Conservation (phyloP, 2,329 filamentous ascomycete species). For the Grosmannia huntii region DNA sequence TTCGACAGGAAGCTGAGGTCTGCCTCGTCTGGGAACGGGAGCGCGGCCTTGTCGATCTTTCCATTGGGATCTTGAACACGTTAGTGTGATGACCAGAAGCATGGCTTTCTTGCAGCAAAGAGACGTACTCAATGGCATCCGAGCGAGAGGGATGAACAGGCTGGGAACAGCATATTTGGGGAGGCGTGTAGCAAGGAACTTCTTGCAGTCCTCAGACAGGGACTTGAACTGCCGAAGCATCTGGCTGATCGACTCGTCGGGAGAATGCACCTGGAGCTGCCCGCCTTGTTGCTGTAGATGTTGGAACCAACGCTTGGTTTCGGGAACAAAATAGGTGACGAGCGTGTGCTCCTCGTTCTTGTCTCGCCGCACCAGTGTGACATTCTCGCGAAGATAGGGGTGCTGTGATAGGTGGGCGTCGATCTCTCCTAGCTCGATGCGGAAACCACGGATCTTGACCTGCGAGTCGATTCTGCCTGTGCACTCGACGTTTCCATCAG, state of each 20-base stretch:
- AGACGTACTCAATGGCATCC: slow-evolving; percentile 21
- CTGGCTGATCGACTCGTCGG: slow-evolving; percentile 7
- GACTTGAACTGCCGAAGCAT: slow-evolving; percentile 8
- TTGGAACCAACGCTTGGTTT: slow-evolving; percentile 54
- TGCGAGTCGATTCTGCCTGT: slow-evolving; percentile 65
- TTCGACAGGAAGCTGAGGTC: slow-evolving; percentile 19
- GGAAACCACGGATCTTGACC: slow-evolving; percentile 91
- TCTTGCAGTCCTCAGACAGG: slow-evolving; percentile 9
- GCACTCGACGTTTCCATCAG: slow-evolving; percentile 58
- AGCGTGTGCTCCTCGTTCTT: slow-evolving; percentile 74
- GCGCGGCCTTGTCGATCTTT: slow-evolving; percentile 66
- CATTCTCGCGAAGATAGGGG: slow-evolving; percentile 67
- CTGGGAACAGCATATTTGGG: slow-evolving; percentile 66
- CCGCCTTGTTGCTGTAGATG: slow-evolving; percentile 42
- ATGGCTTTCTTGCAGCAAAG: too few species aligned
- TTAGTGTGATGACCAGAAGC: not conserved
- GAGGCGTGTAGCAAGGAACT: slow-evolving; percentile 55
- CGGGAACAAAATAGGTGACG: slow-evolving; percentile 83
- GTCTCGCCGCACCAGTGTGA: slow-evolving; percentile 74
- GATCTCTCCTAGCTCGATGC: slow-evolving; percentile 90
- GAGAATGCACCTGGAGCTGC: slow-evolving; percentile 23
- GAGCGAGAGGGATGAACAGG: slow-evolving; percentile 58
- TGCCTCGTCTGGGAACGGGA: slow-evolving; percentile 69
- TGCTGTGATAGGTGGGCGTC: slow-evolving; percentile 68
- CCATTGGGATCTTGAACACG: slow-evolving; percentile 51